phyloP scores from a whole-genome alignment of 1,284 basidiomycete genomes.

The Pseudozyma hubeiensis region DNA sequence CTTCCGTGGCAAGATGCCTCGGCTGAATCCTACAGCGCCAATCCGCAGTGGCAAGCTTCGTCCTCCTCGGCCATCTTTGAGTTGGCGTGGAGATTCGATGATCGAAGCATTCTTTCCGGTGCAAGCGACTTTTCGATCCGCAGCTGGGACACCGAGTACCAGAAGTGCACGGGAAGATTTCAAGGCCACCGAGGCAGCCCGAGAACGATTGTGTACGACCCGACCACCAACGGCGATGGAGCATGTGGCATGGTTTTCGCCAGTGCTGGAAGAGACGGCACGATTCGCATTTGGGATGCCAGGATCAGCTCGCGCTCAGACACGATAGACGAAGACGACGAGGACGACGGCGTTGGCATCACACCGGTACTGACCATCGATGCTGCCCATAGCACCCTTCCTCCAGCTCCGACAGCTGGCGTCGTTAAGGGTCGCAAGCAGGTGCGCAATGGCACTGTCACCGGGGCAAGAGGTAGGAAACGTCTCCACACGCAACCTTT shows the following conservation, averaged over 20 bases:
- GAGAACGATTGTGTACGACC: slow-evolving; percentile 62
- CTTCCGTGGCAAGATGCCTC: slow-evolving; percentile 30
- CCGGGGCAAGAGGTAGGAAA: slow-evolving; percentile 13
- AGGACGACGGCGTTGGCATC: slow-evolving; percentile 3
- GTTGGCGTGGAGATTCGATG: slow-evolving; percentile 62
- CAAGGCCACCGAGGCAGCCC: slow-evolving; percentile 57
- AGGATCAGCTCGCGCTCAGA: slow-evolving; percentile 20
- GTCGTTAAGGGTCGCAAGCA: slow-evolving; percentile 12
- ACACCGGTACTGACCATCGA: slow-evolving; percentile 56
- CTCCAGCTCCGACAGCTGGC: neutral
- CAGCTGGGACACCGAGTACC: slow-evolving; percentile 62
- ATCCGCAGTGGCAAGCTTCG: slow-evolving; percentile 41
- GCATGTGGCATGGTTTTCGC: slow-evolving; percentile 54
- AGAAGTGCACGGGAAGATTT: slow-evolving; percentile 43
- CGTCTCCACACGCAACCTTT: slow-evolving; percentile 10
- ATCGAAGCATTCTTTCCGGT: slow-evolving; percentile 55
- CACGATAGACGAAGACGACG: neutral
- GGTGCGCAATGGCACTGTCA: slow-evolving; percentile 1
- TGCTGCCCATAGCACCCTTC: slow-evolving; percentile 45
- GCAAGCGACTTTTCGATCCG: slow-evolving; percentile 61
- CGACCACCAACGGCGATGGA: slow-evolving; percentile 40
- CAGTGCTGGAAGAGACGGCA: slow-evolving; percentile 64
- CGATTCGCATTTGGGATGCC: slow-evolving; percentile 62
- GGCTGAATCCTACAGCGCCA: slow-evolving; percentile 7
- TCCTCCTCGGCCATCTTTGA: slow-evolving; percentile 55